Percentiles rank a stretch among this genome's conserved stretches.
Conservation (phyloP, 2,329 filamentous ascomycete species). For the Talaromyces sp. region DNA sequence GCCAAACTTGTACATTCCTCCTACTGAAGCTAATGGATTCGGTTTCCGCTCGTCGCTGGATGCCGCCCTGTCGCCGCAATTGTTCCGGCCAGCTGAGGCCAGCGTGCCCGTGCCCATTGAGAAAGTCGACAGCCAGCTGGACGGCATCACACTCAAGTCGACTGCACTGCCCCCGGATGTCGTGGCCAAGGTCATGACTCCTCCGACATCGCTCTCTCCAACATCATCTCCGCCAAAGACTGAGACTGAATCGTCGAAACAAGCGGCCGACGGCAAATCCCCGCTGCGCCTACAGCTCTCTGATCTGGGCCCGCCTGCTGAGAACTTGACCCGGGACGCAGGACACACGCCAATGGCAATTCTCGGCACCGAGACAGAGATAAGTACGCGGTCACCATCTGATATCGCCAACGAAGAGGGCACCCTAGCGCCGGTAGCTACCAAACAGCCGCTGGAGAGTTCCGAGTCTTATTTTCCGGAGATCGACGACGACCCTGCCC, state of each 20-base stretch:
- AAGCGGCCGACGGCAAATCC: slow-evolving; percentile 15
- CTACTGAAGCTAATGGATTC: slow-evolving; percentile 25
- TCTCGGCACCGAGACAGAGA: slow-evolving; percentile 31
- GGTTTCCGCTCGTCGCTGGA: slow-evolving; percentile 31
- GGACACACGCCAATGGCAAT: slow-evolving; percentile 42
- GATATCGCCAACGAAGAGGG: slow-evolving; percentile 22
- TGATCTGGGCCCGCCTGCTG: slow-evolving; percentile 33
- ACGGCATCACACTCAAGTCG: slow-evolving; percentile 44
- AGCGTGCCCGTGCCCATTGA: slow-evolving; percentile 41
- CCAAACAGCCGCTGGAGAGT: slow-evolving; percentile 29
- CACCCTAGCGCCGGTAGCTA: slow-evolving; percentile 27
- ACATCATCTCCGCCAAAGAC: slow-evolving; percentile 20
- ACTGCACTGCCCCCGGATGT: slow-evolving; percentile 39
- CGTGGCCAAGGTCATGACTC: slow-evolving; percentile 39
- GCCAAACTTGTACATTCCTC: slow-evolving; percentile 19
- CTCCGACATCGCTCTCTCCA: slow-evolving; percentile 35
- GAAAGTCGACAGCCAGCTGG: slow-evolving; percentile 40
- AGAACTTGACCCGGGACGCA: slow-evolving; percentile 35
- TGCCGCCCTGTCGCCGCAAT: slow-evolving; percentile 33
- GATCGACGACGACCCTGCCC: slow-evolving; percentile 35
- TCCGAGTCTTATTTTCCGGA: slow-evolving; percentile 38
- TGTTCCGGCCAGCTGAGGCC: slow-evolving; percentile 20
- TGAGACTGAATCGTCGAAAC: slow-evolving; percentile 15
- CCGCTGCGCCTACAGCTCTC: slow-evolving; percentile 30
- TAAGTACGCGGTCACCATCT: slow-evolving; percentile 19